These are phyloP conservation scores for Meira miltonrushii DNA, from an alignment of 1,284 basidiomycete genomes.

Conservation along the genomic window DNA sequence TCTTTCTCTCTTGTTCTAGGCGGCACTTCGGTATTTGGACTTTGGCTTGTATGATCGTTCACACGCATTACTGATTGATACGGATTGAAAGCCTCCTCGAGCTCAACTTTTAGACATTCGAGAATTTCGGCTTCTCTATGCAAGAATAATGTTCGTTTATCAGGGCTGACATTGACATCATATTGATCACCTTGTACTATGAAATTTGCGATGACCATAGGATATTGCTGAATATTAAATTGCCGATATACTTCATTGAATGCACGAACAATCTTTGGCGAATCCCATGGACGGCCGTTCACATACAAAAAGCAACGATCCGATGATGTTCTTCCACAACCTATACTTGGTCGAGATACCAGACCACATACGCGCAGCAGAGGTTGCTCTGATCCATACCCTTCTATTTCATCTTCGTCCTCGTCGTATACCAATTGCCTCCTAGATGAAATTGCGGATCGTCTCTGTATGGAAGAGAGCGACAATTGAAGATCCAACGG, in stretches of 20 bases:
- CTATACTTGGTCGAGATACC: conserved; percentile 69
- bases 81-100: conserved; percentile 65
- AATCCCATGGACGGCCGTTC: conserved; percentile 84
- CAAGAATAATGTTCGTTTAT: conserved; percentile 89
- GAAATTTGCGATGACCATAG: conserved; percentile 79
- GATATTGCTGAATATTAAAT: conserved; percentile 52
- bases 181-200: conserved; percentile 72
- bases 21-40: neutral
- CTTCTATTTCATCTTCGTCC: conserved; percentile 11
- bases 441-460: neutral
- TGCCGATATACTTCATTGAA: conserved; percentile 49
- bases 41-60: conserved; percentile 19
- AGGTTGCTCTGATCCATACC: neutral
- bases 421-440: neutral
- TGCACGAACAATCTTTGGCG: conserved; percentile 27
- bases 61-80: conserved; percentile 63
- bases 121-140: conserved; percentile 82
- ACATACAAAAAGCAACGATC: conserved; percentile 92
- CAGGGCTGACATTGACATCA: conserved; percentile 94
- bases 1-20: too few species aligned
- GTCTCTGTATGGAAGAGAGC: neutral
- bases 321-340: conserved; percentile 61
- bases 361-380: conserved; percentile 62
- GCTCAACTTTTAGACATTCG: conserved; percentile 68
- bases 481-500: conserved; percentile 67